These are phyloP conservation scores for Mycosphaerella sp. DNA, from an alignment of 2,329 filamentous ascomycete genomes.

Conservation along the genomic window DNA sequence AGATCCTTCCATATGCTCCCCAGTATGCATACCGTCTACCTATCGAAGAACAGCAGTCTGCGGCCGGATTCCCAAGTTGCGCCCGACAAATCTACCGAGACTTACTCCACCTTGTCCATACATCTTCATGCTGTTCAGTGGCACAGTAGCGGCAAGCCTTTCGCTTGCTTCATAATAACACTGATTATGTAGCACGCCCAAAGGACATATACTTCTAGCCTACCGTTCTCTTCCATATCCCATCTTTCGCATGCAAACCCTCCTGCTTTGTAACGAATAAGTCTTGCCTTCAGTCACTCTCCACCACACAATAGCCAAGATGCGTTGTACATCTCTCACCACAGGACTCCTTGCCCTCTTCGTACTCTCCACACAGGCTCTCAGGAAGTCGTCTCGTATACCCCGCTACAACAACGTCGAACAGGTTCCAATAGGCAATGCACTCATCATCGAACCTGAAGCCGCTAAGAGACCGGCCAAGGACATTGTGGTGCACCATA, in stretches of 20 bases:
- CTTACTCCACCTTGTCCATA: not conserved
- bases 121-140: slow-evolving; percentile 10
- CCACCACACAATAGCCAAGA: slow-evolving; percentile 9
- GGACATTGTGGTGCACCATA: slow-evolving; percentile 15
- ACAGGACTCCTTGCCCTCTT: not conserved
- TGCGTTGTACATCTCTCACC: slow-evolving; percentile 9
- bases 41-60: slow-evolving; percentile 1
- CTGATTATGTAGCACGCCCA: slow-evolving; percentile 8
- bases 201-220: slow-evolving; percentile 13
- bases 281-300: slow-evolving; percentile 3
- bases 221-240: slow-evolving; percentile 6
- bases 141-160: slow-evolving; percentile 19
- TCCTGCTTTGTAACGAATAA: slow-evolving; percentile 12
- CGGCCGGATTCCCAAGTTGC: not conserved
- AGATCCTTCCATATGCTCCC: not conserved
- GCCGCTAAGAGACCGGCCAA: slow-evolving; percentile 11
- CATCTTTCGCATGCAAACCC: slow-evolving; percentile 10
- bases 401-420: slow-evolving; percentile 8
- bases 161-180: slow-evolving; percentile 2
- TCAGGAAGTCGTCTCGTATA: not conserved
- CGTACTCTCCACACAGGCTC: slow-evolving; percentile 2
- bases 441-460: slow-evolving; percentile 1
- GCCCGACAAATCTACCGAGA: slow-evolving; percentile 3
- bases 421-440: slow-evolving; percentile 14
- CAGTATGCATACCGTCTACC: not conserved